Evolutionary conservation across 2,329 filamentous ascomycete genomes (phyloP).

Genomic region (Emmonsia crescens): DNA sequence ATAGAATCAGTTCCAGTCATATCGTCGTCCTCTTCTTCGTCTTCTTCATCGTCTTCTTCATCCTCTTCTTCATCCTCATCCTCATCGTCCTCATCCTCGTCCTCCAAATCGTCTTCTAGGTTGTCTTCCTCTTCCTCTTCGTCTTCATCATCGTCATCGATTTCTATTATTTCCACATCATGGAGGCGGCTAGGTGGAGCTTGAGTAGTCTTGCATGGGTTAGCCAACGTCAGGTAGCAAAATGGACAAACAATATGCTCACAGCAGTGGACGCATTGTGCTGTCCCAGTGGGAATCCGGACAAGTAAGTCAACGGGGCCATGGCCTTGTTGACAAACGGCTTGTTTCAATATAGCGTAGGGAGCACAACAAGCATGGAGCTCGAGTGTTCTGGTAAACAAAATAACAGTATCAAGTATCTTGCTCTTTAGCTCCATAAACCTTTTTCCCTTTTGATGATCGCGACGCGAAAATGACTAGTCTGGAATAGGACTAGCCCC

Average conservation of each 20-base stretch:
- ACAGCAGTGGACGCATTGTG: conserved; percentile 17
- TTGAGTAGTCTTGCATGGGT: conserved; percentile 4
- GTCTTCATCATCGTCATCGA: conserved; percentile 27
- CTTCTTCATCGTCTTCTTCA: conserved; percentile 15
- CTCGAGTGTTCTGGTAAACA: background rate
- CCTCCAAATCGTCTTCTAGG: conserved; percentile 18
- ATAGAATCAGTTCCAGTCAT: conserved; percentile 20
- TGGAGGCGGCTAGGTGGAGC: conserved; percentile 14
- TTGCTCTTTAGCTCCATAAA: background rate
- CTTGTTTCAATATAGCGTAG: background rate
- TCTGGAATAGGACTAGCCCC: conserved; percentile 23
- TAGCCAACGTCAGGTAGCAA: conserved; percentile 11
- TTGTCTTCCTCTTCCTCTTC: conserved; percentile 20
- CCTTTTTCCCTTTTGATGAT: conserved; percentile 1
- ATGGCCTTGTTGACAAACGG: conserved; percentile 16
- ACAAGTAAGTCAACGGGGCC: conserved; percentile 30
- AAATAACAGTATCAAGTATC: background rate
- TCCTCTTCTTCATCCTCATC: conserved; percentile 3
- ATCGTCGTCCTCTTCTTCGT: conserved; percentile 19
- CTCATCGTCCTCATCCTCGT: conserved; percentile 2
- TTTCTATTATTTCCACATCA: conserved; percentile 29
- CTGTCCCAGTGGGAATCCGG: conserved; percentile 16
- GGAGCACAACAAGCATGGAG: background rate
- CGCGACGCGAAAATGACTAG: conserved; percentile 16
- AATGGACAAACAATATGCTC: conserved; percentile 11